Evolutionary conservation across 2,329 filamentous ascomycete genomes (phyloP).

Genomic region (Phyllachora maydis): DNA sequence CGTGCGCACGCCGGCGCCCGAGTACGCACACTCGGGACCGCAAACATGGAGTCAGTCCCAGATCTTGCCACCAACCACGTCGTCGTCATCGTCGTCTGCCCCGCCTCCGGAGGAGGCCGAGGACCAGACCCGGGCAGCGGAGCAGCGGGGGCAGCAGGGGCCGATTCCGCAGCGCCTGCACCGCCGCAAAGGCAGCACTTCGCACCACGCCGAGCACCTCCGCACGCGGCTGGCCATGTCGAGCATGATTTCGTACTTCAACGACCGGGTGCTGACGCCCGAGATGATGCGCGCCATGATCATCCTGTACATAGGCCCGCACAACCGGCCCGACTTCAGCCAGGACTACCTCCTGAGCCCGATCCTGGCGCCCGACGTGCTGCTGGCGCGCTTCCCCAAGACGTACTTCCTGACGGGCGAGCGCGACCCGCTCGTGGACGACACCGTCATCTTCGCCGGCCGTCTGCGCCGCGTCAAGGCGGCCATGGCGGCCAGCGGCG

Average conservation of each 20-base stretch:
- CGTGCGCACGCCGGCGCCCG: conserved; percentile 19
- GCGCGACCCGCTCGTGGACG: conserved; percentile 84
- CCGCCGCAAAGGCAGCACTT: conserved; percentile 10
- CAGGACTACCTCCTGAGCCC: conserved; percentile 84
- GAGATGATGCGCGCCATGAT: conserved; percentile 99
- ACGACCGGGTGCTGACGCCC: conserved; percentile 80
- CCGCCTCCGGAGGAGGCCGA: no score
- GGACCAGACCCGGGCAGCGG: not conserved
- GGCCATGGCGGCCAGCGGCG: conserved; percentile 25
- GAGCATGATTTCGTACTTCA: conserved; percentile 96
- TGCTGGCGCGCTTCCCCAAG: conserved; percentile 78
- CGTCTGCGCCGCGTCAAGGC: conserved; percentile 64
- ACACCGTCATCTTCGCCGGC: conserved; percentile 91
- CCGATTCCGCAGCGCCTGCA: conserved; percentile 1
- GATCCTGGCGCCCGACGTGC: conserved; percentile 65
- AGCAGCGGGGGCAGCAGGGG: conserved; percentile 1
- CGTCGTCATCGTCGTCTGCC: no score
- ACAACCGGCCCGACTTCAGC: conserved; percentile 80
- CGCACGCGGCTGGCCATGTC: conserved; percentile 82
- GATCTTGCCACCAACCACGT: conserved; percentile 1
- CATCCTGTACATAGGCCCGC: conserved; percentile 85
- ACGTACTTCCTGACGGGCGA: conserved; percentile 90
- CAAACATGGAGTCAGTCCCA: conserved; percentile 11
- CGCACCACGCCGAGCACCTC: conserved; percentile 36
- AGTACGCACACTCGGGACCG: conserved; percentile 27